Evolutionary conservation across 257 asterid genomes (phyloP), one percentile per base, ranked within the genome.

Genomic region (Asclepias syriaca): DNA sequence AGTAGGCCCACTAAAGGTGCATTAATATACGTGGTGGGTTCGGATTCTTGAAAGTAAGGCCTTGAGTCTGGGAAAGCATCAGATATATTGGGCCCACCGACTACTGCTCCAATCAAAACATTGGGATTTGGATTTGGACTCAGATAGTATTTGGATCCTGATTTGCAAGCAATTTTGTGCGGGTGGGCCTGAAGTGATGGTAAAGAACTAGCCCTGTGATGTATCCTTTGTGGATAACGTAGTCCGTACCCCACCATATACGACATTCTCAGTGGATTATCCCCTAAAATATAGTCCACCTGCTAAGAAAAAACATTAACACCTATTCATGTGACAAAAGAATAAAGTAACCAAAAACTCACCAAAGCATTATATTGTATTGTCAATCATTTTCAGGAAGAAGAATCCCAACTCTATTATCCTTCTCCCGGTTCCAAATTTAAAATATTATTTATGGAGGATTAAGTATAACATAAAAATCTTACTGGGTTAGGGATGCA

Each of bases 211-310:
- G 77, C 97, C 64, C 96, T 77, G 71, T 91, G 97, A 75, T 91
- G 97, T 65, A 91, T 91, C 83, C 96, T 85, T 67, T 70, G 77
- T 0, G 97, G 97, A 67, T 83, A 91, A 43, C 53, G 94, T 22
- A 83, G 49, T 1, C 97, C 96, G 19, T 87, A 91, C 58, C 97
- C 97, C 67, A 91, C 97, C 97, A 91, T 89, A 83, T 89, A 91
- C 16, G 96, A 91, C 86, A 87, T 89, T 82, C 92, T 56, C 77
- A 87, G 22, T 18, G 97, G 97, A 84, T 91, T 91, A 24, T 89
- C 96, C 29, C 97, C 96, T 4, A 91, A 89, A 60, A 91, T 89
- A 79, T 91, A 91, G 81, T 91, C 96, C 84, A 91, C 97, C 97
- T 90, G 66, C 22, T 66, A 55, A 57, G 61, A 69, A 77, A 2